Percentiles rank a stretch among this genome's conserved stretches.
Conservation (phyloP, 257 asterid genomes). For the Forsythia suspensa region DNA sequence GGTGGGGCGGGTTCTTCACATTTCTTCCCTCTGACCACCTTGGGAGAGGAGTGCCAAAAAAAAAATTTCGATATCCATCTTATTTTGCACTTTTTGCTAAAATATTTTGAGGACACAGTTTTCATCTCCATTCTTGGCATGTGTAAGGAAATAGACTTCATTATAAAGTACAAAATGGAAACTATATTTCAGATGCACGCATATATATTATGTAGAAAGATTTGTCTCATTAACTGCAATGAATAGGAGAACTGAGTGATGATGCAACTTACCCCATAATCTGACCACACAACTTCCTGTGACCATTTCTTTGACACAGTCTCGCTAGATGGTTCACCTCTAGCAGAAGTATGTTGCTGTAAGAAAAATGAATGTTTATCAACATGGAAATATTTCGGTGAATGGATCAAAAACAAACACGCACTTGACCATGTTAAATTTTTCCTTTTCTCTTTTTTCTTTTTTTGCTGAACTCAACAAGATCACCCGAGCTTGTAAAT, state of each 20-base stretch:
- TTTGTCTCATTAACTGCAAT: neutral
- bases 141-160: neutral
- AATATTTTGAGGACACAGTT: neutral
- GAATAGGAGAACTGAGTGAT: conserved; percentile 13
- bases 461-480: neutral
- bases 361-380: conserved; percentile 28
- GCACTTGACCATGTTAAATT: neutral
- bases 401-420: conserved; percentile 1
- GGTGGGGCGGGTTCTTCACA: no score
- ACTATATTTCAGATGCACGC: neutral
- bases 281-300: conserved; percentile 58
- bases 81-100: neutral
- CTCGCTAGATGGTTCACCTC: conserved; percentile 68
- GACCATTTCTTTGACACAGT: conserved; percentile 65
- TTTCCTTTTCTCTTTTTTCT: neutral
- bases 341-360: conserved; percentile 63
- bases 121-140: conserved; percentile 9
- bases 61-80: neutral
- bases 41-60: neutral
- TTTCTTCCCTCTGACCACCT: no score
- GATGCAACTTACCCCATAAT: conserved; percentile 61
- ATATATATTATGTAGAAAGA: neutral
- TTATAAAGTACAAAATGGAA: neutral
- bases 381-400: conserved; percentile 2
- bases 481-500: neutral